A percentile compares a stretch with the other conserved stretches of the same genome.
phyloP scores from a whole-genome alignment of 257 asterid species.

The Nicotiana knightiana region DNA sequence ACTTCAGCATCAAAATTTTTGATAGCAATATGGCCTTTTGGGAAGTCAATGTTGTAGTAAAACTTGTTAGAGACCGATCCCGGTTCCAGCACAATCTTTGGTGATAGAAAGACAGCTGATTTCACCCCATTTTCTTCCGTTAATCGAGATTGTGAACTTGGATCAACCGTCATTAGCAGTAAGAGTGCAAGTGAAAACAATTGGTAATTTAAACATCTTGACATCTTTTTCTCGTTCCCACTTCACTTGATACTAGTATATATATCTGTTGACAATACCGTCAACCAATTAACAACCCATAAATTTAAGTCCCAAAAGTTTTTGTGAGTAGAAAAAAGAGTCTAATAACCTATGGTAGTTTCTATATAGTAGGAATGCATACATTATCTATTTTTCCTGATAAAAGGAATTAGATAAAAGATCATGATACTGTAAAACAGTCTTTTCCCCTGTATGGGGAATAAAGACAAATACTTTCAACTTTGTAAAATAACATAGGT shows the following conservation, averaged over 20 bases:
- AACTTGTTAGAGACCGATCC: constrained; percentile 23
- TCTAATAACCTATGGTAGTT: background rate
- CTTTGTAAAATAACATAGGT: background rate
- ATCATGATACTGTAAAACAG: background rate
- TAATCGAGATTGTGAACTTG: constrained; percentile 7
- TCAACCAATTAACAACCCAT: background rate
- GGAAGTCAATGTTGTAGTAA: constrained; percentile 26
- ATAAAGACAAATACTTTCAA: background rate
- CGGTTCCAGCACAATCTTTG: constrained; percentile 27
- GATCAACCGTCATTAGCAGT: background rate
- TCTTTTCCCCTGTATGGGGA: background rate
- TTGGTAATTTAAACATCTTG: background rate
- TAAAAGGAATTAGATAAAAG: background rate
- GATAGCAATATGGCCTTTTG: constrained; percentile 35
- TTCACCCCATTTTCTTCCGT: constrained; percentile 14
- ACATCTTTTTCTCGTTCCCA: constrained; percentile 7
- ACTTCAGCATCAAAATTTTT: constrained; percentile 33
- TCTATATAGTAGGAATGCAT: background rate
- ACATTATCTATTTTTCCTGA: background rate
- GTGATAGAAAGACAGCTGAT: constrained; percentile 27
- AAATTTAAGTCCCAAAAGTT: background rate
- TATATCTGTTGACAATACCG: background rate
- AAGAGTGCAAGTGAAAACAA: constrained; percentile 3
- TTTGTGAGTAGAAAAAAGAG: background rate
- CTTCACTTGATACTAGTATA: background rate